Evolutionary conservation across 129 eudicot genomes (phyloP).

Genomic region (Ambrosia artemisiifolia): DNA sequence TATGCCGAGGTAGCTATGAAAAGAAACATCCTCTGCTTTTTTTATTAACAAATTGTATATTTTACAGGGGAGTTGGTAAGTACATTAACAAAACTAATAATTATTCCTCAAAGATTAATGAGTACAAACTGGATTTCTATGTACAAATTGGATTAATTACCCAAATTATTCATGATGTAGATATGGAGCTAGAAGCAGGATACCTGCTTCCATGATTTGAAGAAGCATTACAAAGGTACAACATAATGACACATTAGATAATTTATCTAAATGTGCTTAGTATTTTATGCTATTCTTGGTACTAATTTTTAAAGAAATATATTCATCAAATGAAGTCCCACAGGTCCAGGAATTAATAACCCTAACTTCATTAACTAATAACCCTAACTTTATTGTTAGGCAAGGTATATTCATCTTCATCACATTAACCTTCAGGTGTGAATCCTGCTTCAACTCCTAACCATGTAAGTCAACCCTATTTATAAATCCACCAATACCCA

Average conservation of each 20-base stretch:
- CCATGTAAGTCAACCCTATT: too few relatives aligned
- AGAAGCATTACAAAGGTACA: slow-evolving; percentile 76
- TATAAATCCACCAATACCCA: too few relatives aligned
- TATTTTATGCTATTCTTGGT: neutral
- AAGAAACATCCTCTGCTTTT: neutral
- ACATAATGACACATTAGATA: neutral
- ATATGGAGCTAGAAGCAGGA: slow-evolving; percentile 89
- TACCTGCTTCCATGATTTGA: slow-evolving; percentile 62
- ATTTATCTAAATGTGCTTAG: neutral
- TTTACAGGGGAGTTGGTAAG: slow-evolving; percentile 61
- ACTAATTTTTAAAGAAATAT: neutral
- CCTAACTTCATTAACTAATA: too few relatives aligned
- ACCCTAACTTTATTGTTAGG: too few relatives aligned
- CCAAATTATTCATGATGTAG: slow-evolving; percentile 34
- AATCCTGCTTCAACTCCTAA: too few relatives aligned
- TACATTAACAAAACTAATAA: slow-evolving; percentile 79
- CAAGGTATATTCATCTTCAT: too few relatives aligned
- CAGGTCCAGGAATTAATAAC: too few relatives aligned
- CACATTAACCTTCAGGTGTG: too few relatives aligned
- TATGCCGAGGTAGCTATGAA: neutral
- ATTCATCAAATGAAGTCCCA: too few relatives aligned
- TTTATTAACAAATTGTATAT: neutral
- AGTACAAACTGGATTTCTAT: too few relatives aligned
- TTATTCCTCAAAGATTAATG: too few relatives aligned
- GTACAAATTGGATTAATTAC: neutral